Percentiles rank a stretch among this genome's conserved stretches.
phyloP scores from a whole-genome alignment of 2,329 filamentous ascomycete genomes.

The Myotisia sp. region DNA sequence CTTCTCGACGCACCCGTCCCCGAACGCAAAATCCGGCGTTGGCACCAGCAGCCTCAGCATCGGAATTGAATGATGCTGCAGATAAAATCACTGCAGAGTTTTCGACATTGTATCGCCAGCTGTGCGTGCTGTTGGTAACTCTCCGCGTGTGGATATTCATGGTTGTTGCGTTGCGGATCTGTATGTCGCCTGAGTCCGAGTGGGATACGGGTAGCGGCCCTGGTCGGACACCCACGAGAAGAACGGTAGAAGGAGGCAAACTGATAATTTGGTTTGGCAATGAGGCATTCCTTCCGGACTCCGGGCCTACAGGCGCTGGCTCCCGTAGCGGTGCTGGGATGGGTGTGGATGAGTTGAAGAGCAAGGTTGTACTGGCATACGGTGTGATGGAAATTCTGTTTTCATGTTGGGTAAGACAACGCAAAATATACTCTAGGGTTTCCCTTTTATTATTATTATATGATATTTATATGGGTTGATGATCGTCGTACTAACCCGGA shows the following conservation, averaged over 20 bases:
- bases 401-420: slow-evolving; percentile 72
- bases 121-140: slow-evolving; percentile 25
- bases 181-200: slow-evolving; percentile 19
- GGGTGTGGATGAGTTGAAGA: slow-evolving; percentile 56
- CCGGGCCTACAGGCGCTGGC: neutral
- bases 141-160: slow-evolving; percentile 25
- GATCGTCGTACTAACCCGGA: neutral
- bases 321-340: slow-evolving; percentile 6
- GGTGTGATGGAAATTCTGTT: slow-evolving; percentile 67
- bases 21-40: neutral
- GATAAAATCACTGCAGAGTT: slow-evolving; percentile 12
- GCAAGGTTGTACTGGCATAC: slow-evolving; percentile 71
- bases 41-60: neutral
- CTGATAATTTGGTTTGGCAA: slow-evolving; percentile 1
- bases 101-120: slow-evolving; percentile 24
- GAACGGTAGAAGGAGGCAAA: neutral
- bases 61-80: slow-evolving; percentile 3
- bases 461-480: neutral
- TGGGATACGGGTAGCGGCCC: slow-evolving; percentile 12
- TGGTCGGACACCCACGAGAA: slow-evolving; percentile 4
- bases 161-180: slow-evolving; percentile 26
- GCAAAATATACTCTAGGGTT: too few species aligned
- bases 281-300: neutral
- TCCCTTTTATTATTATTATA: neutral
- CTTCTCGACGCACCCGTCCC: neutral